Evolutionary conservation across 371 early-diverging fungal species (phyloP).

Genomic region (Synchytrium microbalum): DNA sequence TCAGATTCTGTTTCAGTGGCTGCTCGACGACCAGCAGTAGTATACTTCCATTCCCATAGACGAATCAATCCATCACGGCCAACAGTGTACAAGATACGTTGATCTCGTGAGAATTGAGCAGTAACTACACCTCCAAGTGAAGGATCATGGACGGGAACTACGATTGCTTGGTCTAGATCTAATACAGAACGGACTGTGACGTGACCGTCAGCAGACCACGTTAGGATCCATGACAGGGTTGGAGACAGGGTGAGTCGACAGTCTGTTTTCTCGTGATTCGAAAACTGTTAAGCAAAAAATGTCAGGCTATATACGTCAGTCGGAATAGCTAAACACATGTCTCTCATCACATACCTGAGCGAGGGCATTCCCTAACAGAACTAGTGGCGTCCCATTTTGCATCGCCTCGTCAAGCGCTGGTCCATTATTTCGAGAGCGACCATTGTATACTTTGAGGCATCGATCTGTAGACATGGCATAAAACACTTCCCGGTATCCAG

Average conservation of each 20-base stretch:
- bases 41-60: conserved; percentile 36
- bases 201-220: conserved; percentile 32
- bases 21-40: conserved; percentile 25
- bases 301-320: no score
- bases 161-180: conserved; percentile 32
- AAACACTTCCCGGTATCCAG: neutral
- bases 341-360: conserved; percentile 11
- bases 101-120: conserved; percentile 24
- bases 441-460: conserved; percentile 1
- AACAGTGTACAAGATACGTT: conserved; percentile 20
- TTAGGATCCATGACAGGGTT: conserved; percentile 31
- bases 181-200: conserved; percentile 31
- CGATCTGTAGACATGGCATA: conserved; percentile 4
- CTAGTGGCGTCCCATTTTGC: conserved; percentile 6
- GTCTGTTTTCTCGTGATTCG: conserved; percentile 26
- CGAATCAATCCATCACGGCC: conserved; percentile 29
- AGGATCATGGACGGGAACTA: conserved; percentile 34
- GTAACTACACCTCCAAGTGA: conserved; percentile 26
- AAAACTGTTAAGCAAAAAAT: conserved; percentile 21
- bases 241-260: conserved; percentile 14
- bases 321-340: neutral
- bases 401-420: conserved; percentile 9
- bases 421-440: neutral
- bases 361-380: conserved; percentile 5
- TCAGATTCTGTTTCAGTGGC: conserved; percentile 23